Evolutionary conservation across 441 rosid genomes (phyloP), one percentile per base, ranked within the genome.

Genomic region (Arabidopsis hybrid): DNA sequence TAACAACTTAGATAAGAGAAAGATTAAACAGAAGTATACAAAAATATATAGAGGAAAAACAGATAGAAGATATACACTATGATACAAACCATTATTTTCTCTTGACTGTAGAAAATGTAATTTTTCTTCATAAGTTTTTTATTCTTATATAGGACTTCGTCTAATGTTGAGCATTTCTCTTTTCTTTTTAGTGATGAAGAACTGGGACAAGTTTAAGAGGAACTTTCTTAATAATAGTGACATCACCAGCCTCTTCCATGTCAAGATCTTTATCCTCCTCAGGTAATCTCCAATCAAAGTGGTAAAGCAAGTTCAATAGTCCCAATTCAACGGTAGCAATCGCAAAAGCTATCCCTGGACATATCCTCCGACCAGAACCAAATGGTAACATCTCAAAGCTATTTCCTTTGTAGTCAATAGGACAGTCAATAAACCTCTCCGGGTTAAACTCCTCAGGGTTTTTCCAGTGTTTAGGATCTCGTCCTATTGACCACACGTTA

Each of bases 361-460:
- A 77, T 13, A 60, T 63, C 60, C 77, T 78, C 36, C 82, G 57
- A 17, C 82, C 82, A 14, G 62, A 45, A 7, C 75, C 74, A 69
- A 80, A 73, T n/a, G 81, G 69, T 31, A 72, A 14, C 49, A 45
- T 53, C 51, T 78, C 69, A 13, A 78, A 78, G 21, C 45, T 2
- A 0, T 35, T 39, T 12, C 80, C 76, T 34, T 36, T 72, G 16
- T 47, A 68, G 31, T 76, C 76, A 4, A 69, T 26, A 2, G 60
- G 47, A 63, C 32, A 12, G 11, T 60, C 43, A 0, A 60, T n/a
- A 9, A 77, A 70, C 34, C 79, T 77, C 11, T 81, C 77, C 8
- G 70, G 69, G 8, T n/a, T 32, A 36, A 69, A 80, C 12, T 29
- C 69, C 2, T 80, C 66, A 1, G 80, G 55, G 6, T 80, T 70